Percentiles rank a stretch among this genome's conserved stretches.
phyloP scores from a whole-genome alignment of 768 basidiomycete species.

The Boletus insuetus region DNA sequence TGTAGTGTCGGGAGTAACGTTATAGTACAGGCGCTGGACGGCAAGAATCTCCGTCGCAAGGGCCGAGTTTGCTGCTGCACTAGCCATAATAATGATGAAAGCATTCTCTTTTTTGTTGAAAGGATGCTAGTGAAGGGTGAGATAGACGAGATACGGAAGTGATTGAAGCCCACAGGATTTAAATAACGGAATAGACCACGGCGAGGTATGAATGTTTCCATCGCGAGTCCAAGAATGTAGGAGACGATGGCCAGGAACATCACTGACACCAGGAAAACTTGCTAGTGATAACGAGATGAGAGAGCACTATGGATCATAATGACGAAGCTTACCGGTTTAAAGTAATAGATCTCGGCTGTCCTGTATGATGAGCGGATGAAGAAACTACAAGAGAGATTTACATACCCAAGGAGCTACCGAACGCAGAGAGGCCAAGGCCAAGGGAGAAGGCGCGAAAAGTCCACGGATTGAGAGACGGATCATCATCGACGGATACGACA shows the following conservation, averaged over 20 bases:
- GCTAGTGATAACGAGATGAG: constrained; percentile 29
- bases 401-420: constrained; percentile 50
- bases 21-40: constrained; percentile 52
- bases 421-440: constrained; percentile 49
- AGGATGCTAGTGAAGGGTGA: constrained; percentile 38
- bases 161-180: constrained; percentile 39
- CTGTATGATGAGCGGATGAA: not conserved
- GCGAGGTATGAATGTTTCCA: constrained; percentile 46
- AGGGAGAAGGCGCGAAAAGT: constrained; percentile 41
- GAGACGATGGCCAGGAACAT: constrained; percentile 56
- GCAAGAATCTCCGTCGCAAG: constrained; percentile 54
- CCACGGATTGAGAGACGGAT: constrained; percentile 13
- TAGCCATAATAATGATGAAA: constrained; percentile 56
- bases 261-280: constrained; percentile 49
- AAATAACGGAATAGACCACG: constrained; percentile 46
- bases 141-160: not conserved
- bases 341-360: constrained; percentile 58
- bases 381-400: not conserved
- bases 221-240: constrained; percentile 46
- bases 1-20: constrained; percentile 46
- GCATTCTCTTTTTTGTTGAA: constrained; percentile 63
- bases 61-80: constrained; percentile 52
- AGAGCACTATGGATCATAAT: not conserved
- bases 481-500: no score
- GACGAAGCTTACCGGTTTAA: constrained; percentile 44